Percentiles rank a stretch among this genome's conserved stretches.
These are phyloP conservation scores for Sonneratia alba DNA, from an alignment of 345 rosid genomes.

Conservation along the genomic window DNA sequence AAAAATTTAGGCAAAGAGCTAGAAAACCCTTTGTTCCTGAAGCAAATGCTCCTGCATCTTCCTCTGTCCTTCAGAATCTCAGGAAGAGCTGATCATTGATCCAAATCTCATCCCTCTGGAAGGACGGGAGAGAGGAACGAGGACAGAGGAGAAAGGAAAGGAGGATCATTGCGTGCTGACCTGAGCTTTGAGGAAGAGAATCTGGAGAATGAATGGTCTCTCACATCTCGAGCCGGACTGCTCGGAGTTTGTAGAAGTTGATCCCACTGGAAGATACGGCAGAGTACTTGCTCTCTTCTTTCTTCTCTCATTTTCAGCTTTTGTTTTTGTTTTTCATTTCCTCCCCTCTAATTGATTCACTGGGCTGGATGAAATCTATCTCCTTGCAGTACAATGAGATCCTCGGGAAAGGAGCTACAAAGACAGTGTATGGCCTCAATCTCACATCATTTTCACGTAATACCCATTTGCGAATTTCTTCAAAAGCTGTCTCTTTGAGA, in stretches of 20 bases:
- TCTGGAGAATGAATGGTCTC: slow-evolving; percentile 45
- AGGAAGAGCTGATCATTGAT: neutral
- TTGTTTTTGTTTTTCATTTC: neutral
- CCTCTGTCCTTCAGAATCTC: neutral
- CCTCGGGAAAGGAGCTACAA: slow-evolving; percentile 96
- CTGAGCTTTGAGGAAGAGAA: no score
- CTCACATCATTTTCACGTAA: slow-evolving; percentile 11
- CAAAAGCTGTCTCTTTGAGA: slow-evolving; percentile 11
- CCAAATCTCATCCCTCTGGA: neutral
- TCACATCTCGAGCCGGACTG: slow-evolving; percentile 34
- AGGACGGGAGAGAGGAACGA: no score
- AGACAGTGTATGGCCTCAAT: slow-evolving; percentile 65
- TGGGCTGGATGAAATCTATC: slow-evolving; percentile 8
- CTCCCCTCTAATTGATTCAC: neutral
- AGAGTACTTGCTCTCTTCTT: slow-evolving; percentile 31
- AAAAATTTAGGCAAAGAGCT: no score
- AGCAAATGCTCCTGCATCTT: no score
- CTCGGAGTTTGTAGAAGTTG: slow-evolving; percentile 85
- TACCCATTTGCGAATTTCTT: slow-evolving; percentile 16
- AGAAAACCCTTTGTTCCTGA: no score
- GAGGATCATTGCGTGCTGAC: no score
- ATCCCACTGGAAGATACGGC: slow-evolving; percentile 98
- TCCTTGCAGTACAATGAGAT: slow-evolving; percentile 70
- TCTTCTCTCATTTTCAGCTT: neutral
- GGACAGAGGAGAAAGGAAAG: no score